phyloP scores from a whole-genome alignment of 1,139 yeast genomes.

The Hansenula sp. region DNA sequence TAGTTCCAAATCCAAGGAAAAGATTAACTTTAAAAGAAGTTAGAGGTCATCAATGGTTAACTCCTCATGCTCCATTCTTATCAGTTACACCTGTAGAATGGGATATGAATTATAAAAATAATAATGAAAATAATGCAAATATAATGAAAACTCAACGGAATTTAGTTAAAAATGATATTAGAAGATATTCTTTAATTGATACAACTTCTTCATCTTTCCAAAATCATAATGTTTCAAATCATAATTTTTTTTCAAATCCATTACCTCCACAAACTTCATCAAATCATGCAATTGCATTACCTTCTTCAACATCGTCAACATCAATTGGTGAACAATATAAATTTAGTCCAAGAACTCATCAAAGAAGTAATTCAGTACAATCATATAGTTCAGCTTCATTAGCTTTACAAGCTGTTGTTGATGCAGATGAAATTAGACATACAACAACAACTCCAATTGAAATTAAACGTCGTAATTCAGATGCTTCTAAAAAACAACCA shows the following conservation, averaged over 20 bases:
- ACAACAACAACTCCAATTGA: constrained; percentile 15
- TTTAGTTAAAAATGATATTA: constrained; percentile 23
- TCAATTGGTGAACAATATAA: constrained; percentile 20
- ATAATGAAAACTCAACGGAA: constrained; percentile 1
- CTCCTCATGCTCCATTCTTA: constrained; percentile 74
- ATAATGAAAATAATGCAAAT: constrained; percentile 1
- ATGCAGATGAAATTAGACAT: constrained; percentile 42
- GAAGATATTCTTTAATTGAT: constrained; percentile 38
- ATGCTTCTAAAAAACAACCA: constrained; percentile 7
- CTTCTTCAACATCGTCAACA: constrained; percentile 32
- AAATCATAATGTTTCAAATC: constrained; percentile 16
- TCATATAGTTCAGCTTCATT: constrained; percentile 44
- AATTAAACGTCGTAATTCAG: constrained; percentile 11
- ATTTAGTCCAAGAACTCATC: constrained; percentile 17
- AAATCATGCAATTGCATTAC: constrained; percentile 45
- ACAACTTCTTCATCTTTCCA: constrained; percentile 28
- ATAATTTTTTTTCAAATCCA: constrained; percentile 34
- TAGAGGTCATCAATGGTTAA: constrained; percentile 82
- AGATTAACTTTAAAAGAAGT: constrained; percentile 69
- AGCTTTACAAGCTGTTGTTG: constrained; percentile 66
- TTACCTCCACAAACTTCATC: constrained; percentile 50
- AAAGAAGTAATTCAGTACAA: constrained; percentile 30
- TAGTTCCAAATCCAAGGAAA: constrained; percentile 80
- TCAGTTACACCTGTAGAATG: constrained; percentile 86
- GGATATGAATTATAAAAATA: constrained; percentile 45